A percentile compares a stretch with the other conserved stretches of the same genome.
Evolutionary conservation across 2,329 filamentous ascomycete genomes (phyloP).

Genomic region (Calonectria montana): DNA sequence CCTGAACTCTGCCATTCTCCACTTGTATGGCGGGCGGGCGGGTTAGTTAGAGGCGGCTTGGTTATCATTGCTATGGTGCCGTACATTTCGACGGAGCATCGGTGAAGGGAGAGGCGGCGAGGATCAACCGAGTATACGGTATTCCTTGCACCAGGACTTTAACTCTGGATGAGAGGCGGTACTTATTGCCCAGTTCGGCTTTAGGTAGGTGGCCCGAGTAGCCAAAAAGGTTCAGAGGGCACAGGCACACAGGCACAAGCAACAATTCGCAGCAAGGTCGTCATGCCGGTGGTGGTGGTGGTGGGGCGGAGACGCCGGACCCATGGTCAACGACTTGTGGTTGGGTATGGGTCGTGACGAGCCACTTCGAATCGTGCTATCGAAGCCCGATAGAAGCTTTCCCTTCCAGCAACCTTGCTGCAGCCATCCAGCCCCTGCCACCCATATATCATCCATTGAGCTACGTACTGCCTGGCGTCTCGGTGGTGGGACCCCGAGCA

Average conservation of each 20-base stretch:
- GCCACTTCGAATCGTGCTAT: constrained; percentile 42
- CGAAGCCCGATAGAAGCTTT: constrained; percentile 45
- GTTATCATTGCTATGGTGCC: neutral
- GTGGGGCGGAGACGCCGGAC: constrained; percentile 40
- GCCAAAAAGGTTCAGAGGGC: constrained; percentile 21
- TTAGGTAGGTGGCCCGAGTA: neutral
- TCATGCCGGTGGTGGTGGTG: constrained; percentile 21
- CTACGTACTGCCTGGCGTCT: constrained; percentile 13
- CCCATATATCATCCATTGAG: neutral
- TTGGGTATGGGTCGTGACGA: constrained; percentile 31
- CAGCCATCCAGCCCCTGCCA: constrained; percentile 9
- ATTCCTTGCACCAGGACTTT: neutral
- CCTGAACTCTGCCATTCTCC: constrained; percentile 11
- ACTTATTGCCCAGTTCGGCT: constrained; percentile 4
- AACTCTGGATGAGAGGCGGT: neutral
- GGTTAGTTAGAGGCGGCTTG: neutral
- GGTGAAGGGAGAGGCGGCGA: neutral
- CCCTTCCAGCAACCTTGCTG: constrained; percentile 17
- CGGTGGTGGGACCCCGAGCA: constrained; percentile 38
- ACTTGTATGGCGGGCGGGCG: neutral
- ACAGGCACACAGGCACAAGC: constrained; percentile 20
- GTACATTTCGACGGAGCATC: neutral
- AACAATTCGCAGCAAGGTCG: constrained; percentile 5
- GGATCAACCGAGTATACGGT: constrained; percentile 5
- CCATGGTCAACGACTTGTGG: constrained; percentile 27